Evolutionary conservation across 208 protist genomes (phyloP).

Genomic region (Leishmania aethiopica): DNA sequence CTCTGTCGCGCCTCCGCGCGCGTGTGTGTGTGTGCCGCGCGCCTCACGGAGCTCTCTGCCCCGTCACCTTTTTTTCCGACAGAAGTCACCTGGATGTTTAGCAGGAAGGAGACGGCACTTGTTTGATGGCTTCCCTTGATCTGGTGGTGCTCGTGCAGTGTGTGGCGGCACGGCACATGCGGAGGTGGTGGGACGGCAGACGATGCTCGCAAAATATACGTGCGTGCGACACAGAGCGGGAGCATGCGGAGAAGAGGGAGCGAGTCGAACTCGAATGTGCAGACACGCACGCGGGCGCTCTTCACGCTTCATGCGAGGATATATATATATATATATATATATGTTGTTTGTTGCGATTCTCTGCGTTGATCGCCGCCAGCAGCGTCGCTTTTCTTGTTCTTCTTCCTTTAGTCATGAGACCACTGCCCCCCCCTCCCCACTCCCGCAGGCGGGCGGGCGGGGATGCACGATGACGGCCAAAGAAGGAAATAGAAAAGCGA

Average conservation of each 20-base stretch:
- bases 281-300: background rate
- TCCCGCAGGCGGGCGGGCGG: background rate
- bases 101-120: background rate
- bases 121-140: background rate
- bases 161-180: background rate
- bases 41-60: background rate
- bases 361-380: background rate
- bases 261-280: background rate
- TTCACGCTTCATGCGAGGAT: background rate
- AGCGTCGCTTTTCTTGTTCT: background rate
- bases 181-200: background rate
- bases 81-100: background rate
- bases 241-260: background rate
- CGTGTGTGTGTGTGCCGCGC: background rate
- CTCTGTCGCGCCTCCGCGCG: background rate
- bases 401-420: background rate
- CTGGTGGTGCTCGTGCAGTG: background rate
- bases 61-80: background rate
- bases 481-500: background rate
- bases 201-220: background rate
- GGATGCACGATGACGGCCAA: background rate
- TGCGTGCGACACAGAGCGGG: background rate
- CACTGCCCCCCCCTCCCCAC: too few species aligned
- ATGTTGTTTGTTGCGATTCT: background rate
- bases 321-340: too few species aligned